Evolutionary conservation across 371 early-diverging fungal genomes (phyloP), one percentile per base, ranked within the genome.

Genomic region (Mortierella sp.): DNA sequence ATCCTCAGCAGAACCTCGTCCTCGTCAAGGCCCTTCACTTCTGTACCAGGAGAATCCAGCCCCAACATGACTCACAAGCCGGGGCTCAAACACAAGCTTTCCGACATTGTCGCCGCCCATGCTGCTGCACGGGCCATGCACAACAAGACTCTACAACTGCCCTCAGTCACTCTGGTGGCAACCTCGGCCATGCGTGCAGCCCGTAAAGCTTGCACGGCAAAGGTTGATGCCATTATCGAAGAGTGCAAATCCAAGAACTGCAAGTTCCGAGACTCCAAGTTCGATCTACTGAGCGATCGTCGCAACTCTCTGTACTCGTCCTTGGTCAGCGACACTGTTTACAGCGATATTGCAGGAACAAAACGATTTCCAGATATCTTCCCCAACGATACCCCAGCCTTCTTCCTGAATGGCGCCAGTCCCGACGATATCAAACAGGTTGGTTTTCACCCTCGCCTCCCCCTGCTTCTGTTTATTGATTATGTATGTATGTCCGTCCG

Each of bases 371-470:
- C 67, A 12, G 64, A 71, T 27, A 21, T 78, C 9, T 56, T 71
- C 58, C 56, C n/a, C n/a, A n/a, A n/a, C 47, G 53, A 49, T 21
- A 67, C 66, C 34, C 70, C 78, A 27, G 55, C 48, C 46, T 78
- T 78, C 34, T 78, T 69, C 39, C 37, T 60, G 46, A 57, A 78
- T 29, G 78, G 78, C 31, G 71, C 63, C 19, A 46, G 28, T 13
- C 71, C 71, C 14, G 67, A 69, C n/a, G 78, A 78, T 54, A 67
- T 78, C 57, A 62, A 59, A 43, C 78, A 78, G 60, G 78, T 71
- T n/a, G n/a, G n/a, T n/a, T n/a, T n/a, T n/a, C n/a, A n/a, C n/a
- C n/a, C n/a, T n/a, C n/a, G n/a, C n/a, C n/a, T n/a, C n/a, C n/a
- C n/a, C n/a, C n/a, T n/a, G n/a, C n/a, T n/a, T n/a, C n/a, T n/a